Evolutionary conservation across 345 rosid species (phyloP).

Genomic region (Trapa incisa): DNA sequence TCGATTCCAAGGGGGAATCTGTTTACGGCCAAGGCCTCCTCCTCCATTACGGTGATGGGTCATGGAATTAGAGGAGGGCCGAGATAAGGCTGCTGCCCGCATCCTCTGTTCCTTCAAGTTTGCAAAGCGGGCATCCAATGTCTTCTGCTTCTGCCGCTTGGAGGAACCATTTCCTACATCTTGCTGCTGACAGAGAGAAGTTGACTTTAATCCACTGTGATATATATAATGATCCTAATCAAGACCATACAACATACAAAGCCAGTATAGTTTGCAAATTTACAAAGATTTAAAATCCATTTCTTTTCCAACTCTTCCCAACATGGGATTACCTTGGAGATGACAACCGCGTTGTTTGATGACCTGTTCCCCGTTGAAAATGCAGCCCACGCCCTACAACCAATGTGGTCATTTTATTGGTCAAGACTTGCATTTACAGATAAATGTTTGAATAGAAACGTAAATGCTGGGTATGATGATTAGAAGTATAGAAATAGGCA

Average conservation of each 20-base stretch:
- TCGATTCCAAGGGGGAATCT: constrained; percentile 41
- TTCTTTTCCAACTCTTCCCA: background rate
- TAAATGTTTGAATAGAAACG: background rate
- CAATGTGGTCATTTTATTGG: background rate
- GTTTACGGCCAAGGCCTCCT: constrained; percentile 15
- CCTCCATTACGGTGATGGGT: constrained; percentile 8
- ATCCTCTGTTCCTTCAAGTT: constrained; percentile 70
- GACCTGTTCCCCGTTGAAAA: background rate
- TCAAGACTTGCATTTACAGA: background rate
- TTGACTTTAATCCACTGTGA: background rate
- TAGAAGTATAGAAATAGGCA: background rate
- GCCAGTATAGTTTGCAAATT: background rate
- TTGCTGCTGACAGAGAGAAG: constrained; percentile 6
- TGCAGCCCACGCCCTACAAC: background rate
- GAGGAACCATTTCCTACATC: constrained; percentile 23
- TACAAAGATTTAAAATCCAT: background rate
- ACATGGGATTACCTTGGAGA: background rate
- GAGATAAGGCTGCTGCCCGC: constrained; percentile 19
- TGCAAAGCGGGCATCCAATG: constrained; percentile 75
- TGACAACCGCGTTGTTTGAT: background rate
- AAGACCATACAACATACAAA: background rate
- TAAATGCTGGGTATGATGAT: background rate
- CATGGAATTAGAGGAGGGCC: constrained; percentile 16
- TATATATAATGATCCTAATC: background rate
- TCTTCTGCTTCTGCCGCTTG: constrained; percentile 53